These are phyloP conservation scores for Podosphaera xanthii DNA, from an alignment of 2,329 filamentous ascomycete genomes.

Conservation along the genomic window DNA sequence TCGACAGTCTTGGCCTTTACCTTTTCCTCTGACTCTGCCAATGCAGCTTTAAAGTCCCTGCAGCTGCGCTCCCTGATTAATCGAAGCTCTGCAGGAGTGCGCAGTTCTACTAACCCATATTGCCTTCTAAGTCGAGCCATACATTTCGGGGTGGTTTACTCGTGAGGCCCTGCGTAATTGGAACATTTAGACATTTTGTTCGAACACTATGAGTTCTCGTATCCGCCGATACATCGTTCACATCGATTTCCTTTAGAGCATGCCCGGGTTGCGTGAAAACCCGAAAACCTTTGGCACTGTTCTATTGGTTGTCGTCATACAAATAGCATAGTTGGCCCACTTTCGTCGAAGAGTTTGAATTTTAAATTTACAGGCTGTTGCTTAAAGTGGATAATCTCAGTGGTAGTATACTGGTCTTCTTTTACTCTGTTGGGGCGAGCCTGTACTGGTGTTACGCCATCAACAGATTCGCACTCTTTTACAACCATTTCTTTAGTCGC, in stretches of 20 bases:
- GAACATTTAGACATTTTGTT: neutral
- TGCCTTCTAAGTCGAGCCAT: neutral
- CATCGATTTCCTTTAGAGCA: neutral
- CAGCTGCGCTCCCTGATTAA: neutral
- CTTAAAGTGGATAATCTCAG: neutral
- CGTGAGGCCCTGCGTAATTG: neutral
- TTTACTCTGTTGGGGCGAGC: neutral
- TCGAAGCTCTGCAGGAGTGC: neutral
- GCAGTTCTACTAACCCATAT: neutral
- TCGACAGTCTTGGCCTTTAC: neutral
- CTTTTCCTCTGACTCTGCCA: neutral
- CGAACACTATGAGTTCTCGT: neutral
- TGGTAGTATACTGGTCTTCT: neutral
- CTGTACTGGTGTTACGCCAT: neutral
- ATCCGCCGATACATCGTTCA: neutral
- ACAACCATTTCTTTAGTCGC: neutral
- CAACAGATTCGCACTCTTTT: neutral
- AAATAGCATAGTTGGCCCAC: neutral
- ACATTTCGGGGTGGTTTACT: neutral
- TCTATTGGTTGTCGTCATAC: neutral
- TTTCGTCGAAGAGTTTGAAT: neutral
- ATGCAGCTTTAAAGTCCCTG: neutral
- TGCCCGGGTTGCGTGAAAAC: neutral
- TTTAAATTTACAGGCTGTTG: neutral
- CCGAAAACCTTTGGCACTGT: neutral